These are phyloP conservation scores for Anethum foeniculum DNA, from an alignment of 140 eudicot species.

Conservation along the genomic window DNA sequence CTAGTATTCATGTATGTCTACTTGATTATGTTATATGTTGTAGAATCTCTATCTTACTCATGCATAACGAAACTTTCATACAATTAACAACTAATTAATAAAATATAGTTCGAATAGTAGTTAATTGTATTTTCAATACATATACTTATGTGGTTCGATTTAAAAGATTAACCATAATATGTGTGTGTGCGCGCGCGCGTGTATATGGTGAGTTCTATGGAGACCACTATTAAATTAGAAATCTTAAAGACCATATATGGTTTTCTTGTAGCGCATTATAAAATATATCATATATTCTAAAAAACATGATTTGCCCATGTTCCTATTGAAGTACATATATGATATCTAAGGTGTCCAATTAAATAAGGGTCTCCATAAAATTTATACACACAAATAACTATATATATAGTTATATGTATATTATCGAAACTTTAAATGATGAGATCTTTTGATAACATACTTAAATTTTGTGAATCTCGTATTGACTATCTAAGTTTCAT, in stretches of 20 bases:
- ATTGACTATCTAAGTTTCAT: background rate
- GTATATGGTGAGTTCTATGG: no score
- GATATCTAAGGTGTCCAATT: background rate
- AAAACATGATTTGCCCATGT: no score
- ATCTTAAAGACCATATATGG: no score
- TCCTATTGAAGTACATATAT: background rate
- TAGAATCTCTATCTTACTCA: background rate
- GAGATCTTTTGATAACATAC: background rate
- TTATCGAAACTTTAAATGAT: no score
- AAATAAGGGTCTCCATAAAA: no score
- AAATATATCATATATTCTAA: background rate
- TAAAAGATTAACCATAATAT: no score
- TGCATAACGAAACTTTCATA: background rate
- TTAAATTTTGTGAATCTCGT: background rate
- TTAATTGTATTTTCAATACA: background rate
- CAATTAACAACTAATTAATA: background rate
- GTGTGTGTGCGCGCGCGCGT: no score
- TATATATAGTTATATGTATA: no score
- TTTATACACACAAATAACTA: no score
- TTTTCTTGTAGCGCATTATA: background rate
- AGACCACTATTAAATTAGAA: no score
- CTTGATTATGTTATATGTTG: background rate
- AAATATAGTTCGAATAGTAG: background rate
- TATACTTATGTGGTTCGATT: background rate
- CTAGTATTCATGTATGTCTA: constrained; percentile 62